Base-by-base conservation (phyloP, 2,329 filamentous ascomycete species). In the Venturia carpophila region DNA sequence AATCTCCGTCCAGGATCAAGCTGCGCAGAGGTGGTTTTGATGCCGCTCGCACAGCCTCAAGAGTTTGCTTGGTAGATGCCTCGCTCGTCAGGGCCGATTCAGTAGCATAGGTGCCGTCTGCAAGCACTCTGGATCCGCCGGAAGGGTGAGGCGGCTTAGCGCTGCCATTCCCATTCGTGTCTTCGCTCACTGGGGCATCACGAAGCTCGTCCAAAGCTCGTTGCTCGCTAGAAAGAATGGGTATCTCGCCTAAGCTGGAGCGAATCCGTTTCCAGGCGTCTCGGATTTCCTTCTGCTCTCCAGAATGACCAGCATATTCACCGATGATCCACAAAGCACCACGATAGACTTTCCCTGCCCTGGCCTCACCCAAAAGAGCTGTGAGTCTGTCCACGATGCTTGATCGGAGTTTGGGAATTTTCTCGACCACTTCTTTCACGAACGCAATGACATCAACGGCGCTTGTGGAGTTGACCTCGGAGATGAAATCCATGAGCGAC, bases 371-470 rank as follows among this genome's bases (percentile, higher is more conserved):
- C 56, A 99, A 82, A 1, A 94, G 97, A 17, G 90, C 89, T 7
- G 97, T 92, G 19, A 99, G 81, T 67, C 92, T 89, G 71, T 89
- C 86, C 7, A 97, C 88, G 70, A 99, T 97, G 0, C 90, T 89
- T 42, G 87, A 85, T 67, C 94, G 87, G 66, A 99, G 83, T 71
- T 90, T 87, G 9, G 94, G 94, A 80, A 97, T 99, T 73, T 96
- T 96, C 79, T 99, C 94, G 7, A 97, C 93, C 3, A 99, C 94
- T 75, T 99, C 94, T 79, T 99, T 99, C 68, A 99, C 92, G 73
- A 99, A 99, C 65, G 91, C 92, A 73, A 99, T 97, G 64, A 99
- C 93, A 76, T 99, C 94, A 39, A 99, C 91, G 0, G 94, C 94
- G 1, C 93, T 96, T 56, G 90, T 89, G 73, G 96, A 97, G 81